Percentiles rank a stretch among this genome's conserved stretches.
phyloP scores from a whole-genome alignment of 164 flowering plant species.

The Cinnamomum micranthum region DNA sequence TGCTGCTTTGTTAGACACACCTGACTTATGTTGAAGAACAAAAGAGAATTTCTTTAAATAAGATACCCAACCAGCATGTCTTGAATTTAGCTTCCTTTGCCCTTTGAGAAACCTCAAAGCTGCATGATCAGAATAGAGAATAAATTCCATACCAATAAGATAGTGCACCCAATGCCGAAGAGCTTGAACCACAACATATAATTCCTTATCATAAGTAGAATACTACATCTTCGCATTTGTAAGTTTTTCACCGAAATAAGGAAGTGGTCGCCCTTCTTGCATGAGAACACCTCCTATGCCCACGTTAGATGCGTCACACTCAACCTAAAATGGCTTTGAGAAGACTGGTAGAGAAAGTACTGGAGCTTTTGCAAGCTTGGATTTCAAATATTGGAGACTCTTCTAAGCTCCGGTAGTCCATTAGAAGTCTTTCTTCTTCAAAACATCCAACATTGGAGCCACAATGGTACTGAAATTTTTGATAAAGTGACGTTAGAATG shows the following conservation, averaged over 20 bases:
- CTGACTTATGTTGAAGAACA: background rate
- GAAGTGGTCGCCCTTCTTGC: background rate
- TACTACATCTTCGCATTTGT: background rate
- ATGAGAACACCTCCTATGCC: background rate
- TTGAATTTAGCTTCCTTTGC: background rate
- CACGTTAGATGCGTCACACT: background rate
- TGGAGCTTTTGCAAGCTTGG: background rate
- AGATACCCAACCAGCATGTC: conserved; percentile 4
- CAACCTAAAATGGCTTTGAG: background rate
- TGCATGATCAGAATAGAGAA: background rate
- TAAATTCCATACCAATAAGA: background rate
- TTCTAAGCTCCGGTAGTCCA: background rate
- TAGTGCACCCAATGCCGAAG: background rate
- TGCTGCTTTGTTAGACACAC: background rate
- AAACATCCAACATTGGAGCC: too few relatives aligned
- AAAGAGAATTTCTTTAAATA: conserved; percentile 4
- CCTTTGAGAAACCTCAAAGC: background rate
- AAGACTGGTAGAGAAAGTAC: background rate
- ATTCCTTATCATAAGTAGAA: background rate
- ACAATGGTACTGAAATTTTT: too few relatives aligned
- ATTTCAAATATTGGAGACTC: background rate
- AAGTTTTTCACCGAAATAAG: conserved; percentile 1
- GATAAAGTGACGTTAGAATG: too few relatives aligned
- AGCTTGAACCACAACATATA: background rate
- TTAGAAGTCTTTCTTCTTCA: background rate